These are phyloP conservation scores for Coemansia sp. DNA, from an alignment of 192 early-diverging fungal species.

Conservation along the genomic window DNA sequence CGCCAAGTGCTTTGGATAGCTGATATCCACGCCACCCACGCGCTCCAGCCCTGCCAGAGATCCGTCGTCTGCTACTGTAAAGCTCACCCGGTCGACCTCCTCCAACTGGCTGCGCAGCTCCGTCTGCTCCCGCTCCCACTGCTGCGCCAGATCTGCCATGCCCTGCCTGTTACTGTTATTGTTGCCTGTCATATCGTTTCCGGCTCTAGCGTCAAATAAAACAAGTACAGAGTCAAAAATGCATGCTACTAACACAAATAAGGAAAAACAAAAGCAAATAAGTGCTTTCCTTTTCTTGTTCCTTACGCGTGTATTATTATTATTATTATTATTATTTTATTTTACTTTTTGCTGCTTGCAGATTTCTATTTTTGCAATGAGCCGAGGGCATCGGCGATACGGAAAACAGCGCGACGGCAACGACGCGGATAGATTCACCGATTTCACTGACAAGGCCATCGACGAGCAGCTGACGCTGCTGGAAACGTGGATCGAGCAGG, in stretches of 20 bases:
- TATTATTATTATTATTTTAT: too few species aligned
- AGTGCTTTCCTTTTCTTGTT: background rate
- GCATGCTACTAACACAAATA: background rate
- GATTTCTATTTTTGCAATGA: slow-evolving; percentile 3
- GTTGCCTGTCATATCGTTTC: background rate
- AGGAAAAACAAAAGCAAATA: background rate
- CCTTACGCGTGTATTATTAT: too few species aligned
- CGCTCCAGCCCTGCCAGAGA: slow-evolving; percentile 49
- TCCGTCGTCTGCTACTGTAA: slow-evolving; percentile 1
- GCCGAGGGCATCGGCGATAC: slow-evolving; percentile 21
- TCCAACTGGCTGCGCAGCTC: slow-evolving; percentile 25
- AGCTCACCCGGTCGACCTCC: slow-evolving; percentile 19
- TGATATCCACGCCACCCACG: slow-evolving; percentile 78
- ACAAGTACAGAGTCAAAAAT: background rate
- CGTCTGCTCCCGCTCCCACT: slow-evolving; percentile 23
- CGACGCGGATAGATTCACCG: slow-evolving; percentile 6
- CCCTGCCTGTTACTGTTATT: background rate
- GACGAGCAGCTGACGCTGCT: slow-evolving; percentile 29
- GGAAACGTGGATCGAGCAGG: slow-evolving; percentile 25
- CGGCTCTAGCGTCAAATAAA: too few species aligned
- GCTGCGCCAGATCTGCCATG: slow-evolving; percentile 6
- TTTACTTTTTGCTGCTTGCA: background rate
- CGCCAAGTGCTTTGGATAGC: slow-evolving; percentile 61
- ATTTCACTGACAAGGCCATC: slow-evolving; percentile 19
- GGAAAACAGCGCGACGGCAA: slow-evolving; percentile 5